Evolutionary conservation across 148 eudicot genomes (phyloP).

Genomic region (Mesembryanthemum crystallinum): DNA sequence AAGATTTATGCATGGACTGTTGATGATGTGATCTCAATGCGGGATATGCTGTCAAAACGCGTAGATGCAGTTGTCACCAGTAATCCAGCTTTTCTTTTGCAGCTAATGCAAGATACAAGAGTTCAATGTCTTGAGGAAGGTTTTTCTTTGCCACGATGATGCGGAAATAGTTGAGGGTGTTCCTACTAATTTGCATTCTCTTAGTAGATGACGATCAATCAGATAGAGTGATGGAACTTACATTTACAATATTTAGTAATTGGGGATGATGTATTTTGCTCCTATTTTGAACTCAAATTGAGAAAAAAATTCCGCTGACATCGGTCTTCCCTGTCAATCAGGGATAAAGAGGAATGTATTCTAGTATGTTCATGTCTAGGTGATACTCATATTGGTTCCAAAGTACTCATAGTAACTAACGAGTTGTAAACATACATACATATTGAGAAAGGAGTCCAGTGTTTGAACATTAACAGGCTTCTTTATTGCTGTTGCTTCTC

Average conservation of each 20-base stretch:
- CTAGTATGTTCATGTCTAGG: background rate
- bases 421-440: no score
- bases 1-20: slow-evolving; percentile 96
- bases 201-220: background rate
- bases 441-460: no score
- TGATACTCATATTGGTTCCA: no score
- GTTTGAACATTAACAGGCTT: no score
- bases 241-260: background rate
- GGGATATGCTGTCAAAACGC: slow-evolving; percentile 53
- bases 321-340: background rate
- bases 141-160: slow-evolving; percentile 34
- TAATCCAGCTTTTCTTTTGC: slow-evolving; percentile 65
- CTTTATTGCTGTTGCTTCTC: no score
- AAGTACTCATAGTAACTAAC: no score
- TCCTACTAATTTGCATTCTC: background rate
- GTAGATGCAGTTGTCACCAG: slow-evolving; percentile 86
- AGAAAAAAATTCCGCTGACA: background rate
- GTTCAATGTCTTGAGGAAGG: slow-evolving; percentile 67
- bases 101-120: slow-evolving; percentile 69
- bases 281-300: no score
- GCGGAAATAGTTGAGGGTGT: background rate
- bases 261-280: background rate
- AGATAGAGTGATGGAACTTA: background rate
- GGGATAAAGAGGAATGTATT: background rate
- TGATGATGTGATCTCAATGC: slow-evolving; percentile 69